A percentile compares a stretch with the other conserved stretches of the same genome.
Conservation (phyloP, 1,284 basidiomycete genomes). For the Sutorius eximius region DNA sequence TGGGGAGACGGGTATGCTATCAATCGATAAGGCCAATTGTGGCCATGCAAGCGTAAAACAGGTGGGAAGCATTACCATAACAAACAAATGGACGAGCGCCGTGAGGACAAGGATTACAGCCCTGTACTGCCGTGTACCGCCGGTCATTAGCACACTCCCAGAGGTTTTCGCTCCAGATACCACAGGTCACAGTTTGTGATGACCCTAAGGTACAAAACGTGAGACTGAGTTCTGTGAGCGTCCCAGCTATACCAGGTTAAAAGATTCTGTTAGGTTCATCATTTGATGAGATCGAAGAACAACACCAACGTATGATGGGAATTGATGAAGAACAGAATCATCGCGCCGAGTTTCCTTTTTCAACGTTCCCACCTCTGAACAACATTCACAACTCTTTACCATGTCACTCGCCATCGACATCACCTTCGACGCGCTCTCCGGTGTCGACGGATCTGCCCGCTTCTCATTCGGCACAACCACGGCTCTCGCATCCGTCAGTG, state of each 20-base stretch:
- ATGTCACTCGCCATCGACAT: conserved; percentile 20
- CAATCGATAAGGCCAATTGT: background rate
- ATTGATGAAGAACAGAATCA: background rate
- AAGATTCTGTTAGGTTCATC: background rate
- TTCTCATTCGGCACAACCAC: conserved; percentile 37
- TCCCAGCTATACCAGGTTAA: too few species aligned
- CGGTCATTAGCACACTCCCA: background rate
- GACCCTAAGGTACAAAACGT: background rate
- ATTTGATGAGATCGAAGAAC: background rate
- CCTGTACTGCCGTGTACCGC: background rate
- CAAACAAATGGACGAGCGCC: background rate
- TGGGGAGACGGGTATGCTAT: background rate
- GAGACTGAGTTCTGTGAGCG: background rate
- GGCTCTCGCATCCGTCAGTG: conserved; percentile 67
- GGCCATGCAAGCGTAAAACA: background rate
- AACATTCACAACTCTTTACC: background rate
- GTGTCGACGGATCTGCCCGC: conserved; percentile 36
- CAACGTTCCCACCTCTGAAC: background rate
- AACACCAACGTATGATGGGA: background rate
- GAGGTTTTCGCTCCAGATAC: background rate
- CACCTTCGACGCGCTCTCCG: conserved; percentile 30
- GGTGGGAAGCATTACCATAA: background rate
- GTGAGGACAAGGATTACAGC: background rate
- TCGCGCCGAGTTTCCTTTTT: background rate
- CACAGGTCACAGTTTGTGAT: background rate